phyloP scores from a whole-genome alignment of 129 eudicot species.

The Arctium lappa region DNA sequence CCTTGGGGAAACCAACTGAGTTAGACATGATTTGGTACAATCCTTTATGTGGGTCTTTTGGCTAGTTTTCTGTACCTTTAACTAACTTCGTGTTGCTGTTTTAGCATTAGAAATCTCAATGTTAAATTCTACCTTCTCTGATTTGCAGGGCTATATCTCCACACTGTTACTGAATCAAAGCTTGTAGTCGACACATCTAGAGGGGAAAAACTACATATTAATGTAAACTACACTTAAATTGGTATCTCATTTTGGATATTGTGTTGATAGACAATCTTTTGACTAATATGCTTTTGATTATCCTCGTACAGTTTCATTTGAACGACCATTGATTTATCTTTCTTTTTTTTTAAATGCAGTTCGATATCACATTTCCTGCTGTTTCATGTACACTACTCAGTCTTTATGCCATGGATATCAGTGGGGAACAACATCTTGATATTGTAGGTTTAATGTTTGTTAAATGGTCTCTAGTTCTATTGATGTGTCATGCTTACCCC shows the following conservation, averaged over 20 bases:
- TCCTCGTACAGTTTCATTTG: not conserved
- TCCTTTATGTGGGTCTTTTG: not conserved
- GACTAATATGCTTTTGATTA: not conserved
- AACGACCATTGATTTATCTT: constrained; percentile 8
- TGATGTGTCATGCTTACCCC: not conserved
- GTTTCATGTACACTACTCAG: constrained; percentile 90
- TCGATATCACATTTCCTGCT: constrained; percentile 93
- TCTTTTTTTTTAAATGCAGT: constrained; percentile 51
- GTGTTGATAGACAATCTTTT: not conserved
- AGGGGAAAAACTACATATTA: constrained; percentile 85
- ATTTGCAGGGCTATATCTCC: constrained; percentile 78
- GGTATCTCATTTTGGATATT: not conserved
- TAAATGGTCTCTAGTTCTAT: not conserved
- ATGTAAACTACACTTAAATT: constrained; percentile 41
- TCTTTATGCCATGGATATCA: constrained; percentile 95
- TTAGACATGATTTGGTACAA: not conserved
- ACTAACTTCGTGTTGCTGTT: not conserved
- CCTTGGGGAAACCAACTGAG: not conserved
- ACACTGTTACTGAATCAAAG: constrained; percentile 80
- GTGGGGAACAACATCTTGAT: constrained; percentile 97
- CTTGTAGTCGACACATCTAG: constrained; percentile 97
- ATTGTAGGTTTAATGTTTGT: constrained; percentile 57
- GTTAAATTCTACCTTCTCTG: not conserved
- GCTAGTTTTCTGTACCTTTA: no score
- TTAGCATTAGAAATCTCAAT: not conserved